These are phyloP conservation scores for Nothophytophthora sp. DNA, from an alignment of 352 stramenopile genomes.

Conservation along the genomic window DNA sequence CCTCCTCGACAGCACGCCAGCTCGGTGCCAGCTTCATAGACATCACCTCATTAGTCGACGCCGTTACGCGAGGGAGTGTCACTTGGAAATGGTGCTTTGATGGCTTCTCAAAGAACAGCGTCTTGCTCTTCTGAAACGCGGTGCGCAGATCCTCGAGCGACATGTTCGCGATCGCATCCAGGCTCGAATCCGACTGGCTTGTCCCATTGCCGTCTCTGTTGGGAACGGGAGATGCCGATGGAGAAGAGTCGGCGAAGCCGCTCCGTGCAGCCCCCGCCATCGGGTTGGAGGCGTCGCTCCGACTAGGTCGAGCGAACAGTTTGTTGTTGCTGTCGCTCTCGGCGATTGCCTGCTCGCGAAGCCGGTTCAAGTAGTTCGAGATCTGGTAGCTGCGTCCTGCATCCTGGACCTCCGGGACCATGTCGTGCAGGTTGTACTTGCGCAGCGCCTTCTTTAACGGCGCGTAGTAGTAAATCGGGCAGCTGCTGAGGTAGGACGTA, in stretches of 20 bases:
- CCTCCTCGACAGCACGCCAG: constrained; percentile 62
- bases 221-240: constrained; percentile 32
- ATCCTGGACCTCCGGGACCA: constrained; percentile 85
- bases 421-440: constrained; percentile 89
- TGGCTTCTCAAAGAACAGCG: constrained; percentile 52
- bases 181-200: constrained; percentile 26
- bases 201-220: constrained; percentile 22
- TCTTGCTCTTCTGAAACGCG: constrained; percentile 51
- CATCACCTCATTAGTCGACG: constrained; percentile 13
- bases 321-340: constrained; percentile 87
- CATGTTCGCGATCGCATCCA: constrained; percentile 70
- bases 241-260: constrained; percentile 36
- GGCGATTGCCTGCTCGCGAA: constrained; percentile 69
- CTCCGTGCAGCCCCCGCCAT: constrained; percentile 5
- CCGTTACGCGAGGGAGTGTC: constrained; percentile 27
- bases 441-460: constrained; percentile 81
- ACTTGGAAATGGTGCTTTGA: constrained; percentile 40
- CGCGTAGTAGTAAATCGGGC: constrained; percentile 83
- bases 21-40: constrained; percentile 60
- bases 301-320: constrained; percentile 46
- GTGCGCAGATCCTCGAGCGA: constrained; percentile 61
- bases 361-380: constrained; percentile 69
- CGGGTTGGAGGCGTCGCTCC: constrained; percentile 18
- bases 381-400: constrained; percentile 85
- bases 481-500: constrained; percentile 71